Evolutionary conservation across 352 stramenopile genomes (phyloP), one percentile per base, ranked within the genome.

Genomic region (Blastocystis sp.): DNA sequence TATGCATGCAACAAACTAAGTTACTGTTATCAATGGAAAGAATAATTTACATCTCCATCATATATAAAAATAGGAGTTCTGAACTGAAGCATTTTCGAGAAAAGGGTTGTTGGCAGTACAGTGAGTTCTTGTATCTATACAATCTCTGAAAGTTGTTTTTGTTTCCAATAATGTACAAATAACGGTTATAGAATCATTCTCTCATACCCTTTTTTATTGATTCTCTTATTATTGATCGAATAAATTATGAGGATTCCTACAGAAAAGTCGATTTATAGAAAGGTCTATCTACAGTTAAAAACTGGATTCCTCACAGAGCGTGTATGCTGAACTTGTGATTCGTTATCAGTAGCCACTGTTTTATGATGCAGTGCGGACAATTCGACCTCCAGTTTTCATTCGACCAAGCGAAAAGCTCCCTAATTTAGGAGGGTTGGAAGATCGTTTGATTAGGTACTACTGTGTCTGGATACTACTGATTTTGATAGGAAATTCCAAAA

Each of bases 261-360:
- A 18, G 73, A 84, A 66, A 84, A 68, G 53, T 84, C 73, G 6
- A 84, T 84, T 20, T 84, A 84, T 29, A 84, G 73, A 45, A 84
- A 68, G 73, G 73, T 84, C 20, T 84, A 84, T 68, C 47, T 84
- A 37, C 73, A 84, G 73, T 43, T 84, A 18, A 66, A 53, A 69
- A 84, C 73, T 43, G 73, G 73, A 29, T 68, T 84, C 73, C 47
- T 84, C 43, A 50, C 73, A n/a, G 73, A 84, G 39, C 73, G 73
- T 66, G 73, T 84, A 39, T n/a, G 50, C 37, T 11, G 6, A 45
- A 26, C 4, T 84, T 23, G 9, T 18, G 45, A 20, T 64, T 39
- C 13, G 3, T 64, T 6, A 64, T 6, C 15, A 9, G n/a, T 84
- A 84, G 73, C 73, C 73, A 39, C 29, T 84, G 5, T 84, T 84